phyloP scores from a whole-genome alignment of 495 filamentous ascomycete genomes.

The Aspergillus conjunctus region DNA sequence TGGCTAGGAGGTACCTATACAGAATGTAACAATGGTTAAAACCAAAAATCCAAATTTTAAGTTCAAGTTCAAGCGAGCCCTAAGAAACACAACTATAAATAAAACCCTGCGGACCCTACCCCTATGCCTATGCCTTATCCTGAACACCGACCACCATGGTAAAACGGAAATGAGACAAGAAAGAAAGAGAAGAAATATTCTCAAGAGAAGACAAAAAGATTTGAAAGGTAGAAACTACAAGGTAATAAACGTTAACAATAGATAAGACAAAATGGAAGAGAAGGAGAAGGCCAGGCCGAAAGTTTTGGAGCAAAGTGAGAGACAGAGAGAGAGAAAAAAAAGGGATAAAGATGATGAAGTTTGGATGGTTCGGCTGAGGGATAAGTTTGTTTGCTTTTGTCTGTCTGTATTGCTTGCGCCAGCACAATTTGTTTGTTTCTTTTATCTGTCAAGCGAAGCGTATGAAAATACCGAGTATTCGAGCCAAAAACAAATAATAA shows the following conservation, averaged over 20 bases:
- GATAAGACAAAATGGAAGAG: not conserved
- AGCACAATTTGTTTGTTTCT: not conserved
- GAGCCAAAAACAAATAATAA: not conserved
- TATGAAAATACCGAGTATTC: not conserved
- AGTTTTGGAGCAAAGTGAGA: not conserved
- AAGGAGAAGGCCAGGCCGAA: not conserved
- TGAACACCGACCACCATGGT: not conserved
- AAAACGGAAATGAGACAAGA: not conserved
- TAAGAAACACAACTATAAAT: too few relatives aligned
- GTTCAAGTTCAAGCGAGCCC: too few relatives aligned
- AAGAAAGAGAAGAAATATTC: not conserved
- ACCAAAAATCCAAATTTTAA: too few relatives aligned
- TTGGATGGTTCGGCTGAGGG: not conserved
- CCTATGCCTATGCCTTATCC: not conserved
- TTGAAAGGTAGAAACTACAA: too few relatives aligned
- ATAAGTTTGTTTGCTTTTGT: not conserved
- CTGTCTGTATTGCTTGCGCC: not conserved
- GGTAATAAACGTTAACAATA: not conserved
- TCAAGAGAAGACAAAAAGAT: not conserved
- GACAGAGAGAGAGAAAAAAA: not conserved
- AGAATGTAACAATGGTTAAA: too few relatives aligned
- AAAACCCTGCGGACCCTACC: too few relatives aligned
- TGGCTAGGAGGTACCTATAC: too few relatives aligned
- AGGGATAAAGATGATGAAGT: not conserved
- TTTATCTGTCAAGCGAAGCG: not conserved